phyloP scores from a whole-genome alignment of 2,329 filamentous ascomycete genomes.

The Rhytidhysteron rufulum region DNA sequence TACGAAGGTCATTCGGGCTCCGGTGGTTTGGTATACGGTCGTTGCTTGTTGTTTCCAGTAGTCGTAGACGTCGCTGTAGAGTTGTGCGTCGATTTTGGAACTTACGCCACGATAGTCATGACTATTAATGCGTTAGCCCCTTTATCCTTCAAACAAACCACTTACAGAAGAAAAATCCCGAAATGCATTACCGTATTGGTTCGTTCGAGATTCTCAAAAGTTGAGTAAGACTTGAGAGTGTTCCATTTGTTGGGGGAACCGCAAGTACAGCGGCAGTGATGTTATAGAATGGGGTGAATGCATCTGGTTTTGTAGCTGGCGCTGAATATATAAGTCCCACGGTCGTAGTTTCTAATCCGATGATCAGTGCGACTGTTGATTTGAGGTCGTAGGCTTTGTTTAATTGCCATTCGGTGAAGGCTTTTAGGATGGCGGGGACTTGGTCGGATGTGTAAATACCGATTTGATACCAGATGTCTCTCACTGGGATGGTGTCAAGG shows the following conservation, averaged over 20 bases:
- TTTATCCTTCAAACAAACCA: no score
- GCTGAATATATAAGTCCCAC: constrained; percentile 8
- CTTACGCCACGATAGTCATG: constrained; percentile 1
- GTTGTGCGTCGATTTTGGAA: neutral
- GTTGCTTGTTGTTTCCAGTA: neutral
- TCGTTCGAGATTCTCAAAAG: no score
- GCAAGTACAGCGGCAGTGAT: neutral
- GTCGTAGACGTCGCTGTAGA: neutral
- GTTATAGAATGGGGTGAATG: constrained; percentile 5
- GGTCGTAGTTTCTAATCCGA: constrained; percentile 3
- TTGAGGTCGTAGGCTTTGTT: constrained; percentile 5
- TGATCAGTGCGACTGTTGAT: constrained; percentile 6
- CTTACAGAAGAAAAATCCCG: no score
- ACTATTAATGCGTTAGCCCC: no score
- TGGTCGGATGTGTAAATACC: constrained; percentile 4
- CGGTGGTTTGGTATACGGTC: neutral
- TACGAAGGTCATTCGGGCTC: neutral
- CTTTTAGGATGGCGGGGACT: constrained; percentile 3
- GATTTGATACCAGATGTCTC: constrained; percentile 5
- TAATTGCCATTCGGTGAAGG: constrained; percentile 3
- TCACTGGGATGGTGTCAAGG: constrained; percentile 5
- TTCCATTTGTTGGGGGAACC: neutral
- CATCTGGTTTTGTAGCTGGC: neutral
- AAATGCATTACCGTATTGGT: no score
- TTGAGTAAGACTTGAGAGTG: no score